phyloP scores from a whole-genome alignment of 2,329 filamentous ascomycete genomes.

The Neoascochyta sp. region DNA sequence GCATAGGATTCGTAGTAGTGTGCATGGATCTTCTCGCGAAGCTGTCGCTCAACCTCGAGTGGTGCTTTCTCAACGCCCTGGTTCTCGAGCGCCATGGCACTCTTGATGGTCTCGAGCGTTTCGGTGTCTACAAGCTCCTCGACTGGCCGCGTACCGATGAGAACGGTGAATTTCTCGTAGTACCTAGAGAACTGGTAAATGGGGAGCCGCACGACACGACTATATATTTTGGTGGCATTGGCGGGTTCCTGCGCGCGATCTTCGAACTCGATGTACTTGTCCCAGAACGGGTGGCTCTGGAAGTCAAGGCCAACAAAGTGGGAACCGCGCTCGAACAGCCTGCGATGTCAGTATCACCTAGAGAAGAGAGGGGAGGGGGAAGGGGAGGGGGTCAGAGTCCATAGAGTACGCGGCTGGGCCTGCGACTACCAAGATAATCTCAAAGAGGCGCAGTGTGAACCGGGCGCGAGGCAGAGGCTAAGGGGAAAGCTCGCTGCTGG shows the following conservation, averaged over 20 bases:
- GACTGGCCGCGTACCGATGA: conserved; percentile 68
- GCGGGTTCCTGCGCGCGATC: conserved; percentile 60
- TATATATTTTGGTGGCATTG: conserved; percentile 78
- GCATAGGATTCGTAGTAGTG: conserved; percentile 79
- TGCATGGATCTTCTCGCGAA: conserved; percentile 74
- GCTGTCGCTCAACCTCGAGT: conserved; percentile 75
- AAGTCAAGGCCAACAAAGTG: conserved; percentile 87
- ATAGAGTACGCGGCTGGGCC: conserved; percentile 10
- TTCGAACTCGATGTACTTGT: conserved; percentile 97
- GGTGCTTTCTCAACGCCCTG: conserved; percentile 55
- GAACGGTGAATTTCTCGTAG: conserved; percentile 81
- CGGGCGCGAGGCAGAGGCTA: conserved; percentile 13
- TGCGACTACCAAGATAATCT: conserved; percentile 12
- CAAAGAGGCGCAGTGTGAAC: conserved; percentile 7
- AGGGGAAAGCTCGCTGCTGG: conserved; percentile 18
- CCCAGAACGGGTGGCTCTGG: conserved; percentile 93
- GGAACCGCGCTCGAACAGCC: conserved; percentile 88
- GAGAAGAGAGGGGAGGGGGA: conserved; percentile 3
- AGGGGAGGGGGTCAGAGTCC: conserved; percentile 14
- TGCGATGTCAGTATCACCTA: conserved; percentile 40
- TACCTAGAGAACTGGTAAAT: conserved; percentile 96
- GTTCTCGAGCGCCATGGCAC: conserved; percentile 67
- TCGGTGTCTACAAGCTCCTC: conserved; percentile 68
- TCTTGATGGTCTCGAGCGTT: conserved; percentile 62
- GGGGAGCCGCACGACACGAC: conserved; percentile 80